A percentile compares a stretch with the other conserved stretches of the same genome.
phyloP scores from a whole-genome alignment of 1,139 yeast species.

The Zygosaccharomyces pseudobailii region DNA sequence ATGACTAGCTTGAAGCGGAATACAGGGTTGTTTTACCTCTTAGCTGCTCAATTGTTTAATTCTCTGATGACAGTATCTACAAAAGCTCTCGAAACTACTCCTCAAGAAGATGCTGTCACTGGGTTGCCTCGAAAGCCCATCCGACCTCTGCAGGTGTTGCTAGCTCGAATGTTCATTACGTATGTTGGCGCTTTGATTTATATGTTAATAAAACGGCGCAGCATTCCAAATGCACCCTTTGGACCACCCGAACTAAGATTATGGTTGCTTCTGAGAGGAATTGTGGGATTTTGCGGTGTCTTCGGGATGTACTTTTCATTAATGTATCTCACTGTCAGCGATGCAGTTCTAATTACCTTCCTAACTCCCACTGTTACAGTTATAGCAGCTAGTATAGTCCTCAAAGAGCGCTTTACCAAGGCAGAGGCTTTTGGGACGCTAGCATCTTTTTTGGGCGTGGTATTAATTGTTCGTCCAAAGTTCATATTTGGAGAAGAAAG shows the following conservation, averaged over 20 bases:
- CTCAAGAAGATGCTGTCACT: constrained; percentile 9
- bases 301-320: constrained; percentile 72
- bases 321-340: constrained; percentile 69
- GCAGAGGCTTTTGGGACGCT: constrained; percentile 67
- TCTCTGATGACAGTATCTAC: constrained; percentile 73
- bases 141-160: constrained; percentile 72
- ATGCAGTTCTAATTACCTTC: constrained; percentile 76
- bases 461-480: constrained; percentile 78
- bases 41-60: constrained; percentile 63
- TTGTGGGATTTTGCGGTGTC: constrained; percentile 74
- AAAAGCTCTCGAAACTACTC: constrained; percentile 63
- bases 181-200: constrained; percentile 51
- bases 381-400: constrained; percentile 60
- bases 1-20: constrained; percentile 26
- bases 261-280: constrained; percentile 59
- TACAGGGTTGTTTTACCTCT: constrained; percentile 41
- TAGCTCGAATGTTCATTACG: constrained; percentile 73
- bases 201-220: constrained; percentile 43
- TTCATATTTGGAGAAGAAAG: constrained; percentile 51
- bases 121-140: constrained; percentile 33
- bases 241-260: constrained; percentile 62
- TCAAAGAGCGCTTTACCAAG: constrained; percentile 63
- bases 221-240: constrained; percentile 57
- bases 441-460: constrained; percentile 67
- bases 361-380: constrained; percentile 76